Conservation (phyloP, 805 yeast genomes). For the Sungouiozyma ichnusensis region DNA sequence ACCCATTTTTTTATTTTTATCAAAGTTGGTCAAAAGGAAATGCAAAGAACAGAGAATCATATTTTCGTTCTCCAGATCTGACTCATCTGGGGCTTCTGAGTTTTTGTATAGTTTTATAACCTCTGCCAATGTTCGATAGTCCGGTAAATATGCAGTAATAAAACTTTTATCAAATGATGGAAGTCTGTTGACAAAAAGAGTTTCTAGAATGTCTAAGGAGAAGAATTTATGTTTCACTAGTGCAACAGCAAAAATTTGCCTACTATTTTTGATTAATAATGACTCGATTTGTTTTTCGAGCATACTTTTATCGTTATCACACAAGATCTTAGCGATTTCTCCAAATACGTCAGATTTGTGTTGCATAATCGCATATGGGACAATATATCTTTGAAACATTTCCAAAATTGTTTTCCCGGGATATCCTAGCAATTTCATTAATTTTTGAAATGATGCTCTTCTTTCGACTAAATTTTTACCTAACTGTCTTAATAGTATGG, state of each 20-base stretch:
- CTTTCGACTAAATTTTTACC: conserved; percentile 43
- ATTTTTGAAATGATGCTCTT: conserved; percentile 43
- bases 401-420: conserved; percentile 50
- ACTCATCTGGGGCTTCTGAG: conserved; percentile 8
- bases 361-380: conserved; percentile 65
- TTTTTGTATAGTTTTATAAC: conserved; percentile 21
- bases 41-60: conserved; percentile 21
- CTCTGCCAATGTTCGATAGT: conserved; percentile 27
- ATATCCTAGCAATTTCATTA: conserved; percentile 58
- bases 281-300: conserved; percentile 14
- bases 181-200: conserved; percentile 20
- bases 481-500: conserved; percentile 54
- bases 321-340: conserved; percentile 24
- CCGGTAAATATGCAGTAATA: conserved; percentile 22
- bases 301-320: conserved; percentile 13
- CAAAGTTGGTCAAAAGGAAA: conserved; percentile 21
- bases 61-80: conserved; percentile 13
- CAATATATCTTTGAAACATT: conserved; percentile 60
- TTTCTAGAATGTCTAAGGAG: conserved; percentile 23
- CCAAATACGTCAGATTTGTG: conserved; percentile 50
- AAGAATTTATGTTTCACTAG: conserved; percentile 25
- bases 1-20: conserved; percentile 20
- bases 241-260: conserved; percentile 28
- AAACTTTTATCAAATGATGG: conserved; percentile 23
- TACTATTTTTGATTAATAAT: conserved; percentile 22